Base-by-base conservation (phyloP, 2,329 filamentous ascomycete genomes). In the Diaporthe capsici region DNA sequence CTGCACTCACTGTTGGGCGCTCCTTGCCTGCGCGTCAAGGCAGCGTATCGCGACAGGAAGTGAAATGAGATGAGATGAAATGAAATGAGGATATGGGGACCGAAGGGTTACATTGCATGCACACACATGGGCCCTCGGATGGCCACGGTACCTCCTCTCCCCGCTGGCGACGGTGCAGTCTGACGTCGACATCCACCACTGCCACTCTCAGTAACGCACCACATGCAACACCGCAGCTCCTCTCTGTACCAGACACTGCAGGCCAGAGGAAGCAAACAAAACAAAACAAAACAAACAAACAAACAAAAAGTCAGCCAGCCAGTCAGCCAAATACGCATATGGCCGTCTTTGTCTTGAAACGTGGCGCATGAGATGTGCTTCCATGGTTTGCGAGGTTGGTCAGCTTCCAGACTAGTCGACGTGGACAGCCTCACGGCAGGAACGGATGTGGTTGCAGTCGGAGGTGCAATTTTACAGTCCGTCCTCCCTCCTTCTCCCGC, bases 11-110 rank as follows among this genome's bases (percentile, higher is more conserved):
- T 47, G 25, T 39, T n/a, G 61, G 61, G 63, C 17, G 63, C 44
- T 22, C 63, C 44, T 37, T 37, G 10, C 17, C 63, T 51, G 63
- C 63, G 44, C 63, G 63, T 67, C 31, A 67, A 42, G 44, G n/a
- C 61, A 71, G 74, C 74, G 75, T 76, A 74, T 76, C 75, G 71
- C 71, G 75, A 71, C 22, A 39, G 44, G 42, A 61, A 37, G 34
- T 65, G 22, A 31, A 31, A n/a, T 31, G 49, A 60, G 28, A n/a
- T 31, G 49, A 60, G 28, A 60, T 39, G 47, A 65, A 37, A 47
- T 42, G 63, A 67, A 31, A 37, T 67, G 34, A 67, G 44, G 53
- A 47, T 9, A 70, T 67, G 39, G 28, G 60, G 17, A 68, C 71
- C 57, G 65, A 51, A 37, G 61, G 58, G 57, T 57, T 25, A 25